phyloP scores from a whole-genome alignment of 306 rosid genomes.

The Castanea crenata region DNA sequence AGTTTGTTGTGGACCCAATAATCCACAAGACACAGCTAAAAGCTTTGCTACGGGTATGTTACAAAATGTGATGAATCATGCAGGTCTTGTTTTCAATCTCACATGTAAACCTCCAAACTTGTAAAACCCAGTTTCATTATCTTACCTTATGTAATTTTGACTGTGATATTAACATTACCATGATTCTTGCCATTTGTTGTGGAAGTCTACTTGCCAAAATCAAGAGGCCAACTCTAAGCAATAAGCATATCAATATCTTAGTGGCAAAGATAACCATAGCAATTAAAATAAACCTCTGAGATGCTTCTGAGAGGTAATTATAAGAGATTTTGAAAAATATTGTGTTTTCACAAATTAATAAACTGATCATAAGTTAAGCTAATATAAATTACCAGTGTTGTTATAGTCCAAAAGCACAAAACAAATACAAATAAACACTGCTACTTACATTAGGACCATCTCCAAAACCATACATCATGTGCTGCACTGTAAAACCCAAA shows the following conservation, averaged over 20 bases:
- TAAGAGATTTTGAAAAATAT: background rate
- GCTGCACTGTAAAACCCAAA: slow-evolving; percentile 60
- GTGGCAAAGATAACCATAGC: background rate
- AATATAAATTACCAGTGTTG: background rate
- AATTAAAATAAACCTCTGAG: background rate
- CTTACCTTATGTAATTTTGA: background rate
- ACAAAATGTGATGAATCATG: background rate
- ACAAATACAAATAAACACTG: background rate
- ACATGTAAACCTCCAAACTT: background rate
- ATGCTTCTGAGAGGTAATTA: background rate
- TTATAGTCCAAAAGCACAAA: background rate
- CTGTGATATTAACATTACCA: background rate
- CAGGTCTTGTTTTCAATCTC: background rate
- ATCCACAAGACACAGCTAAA: background rate
- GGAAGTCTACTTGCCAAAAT: background rate
- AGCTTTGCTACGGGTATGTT: background rate
- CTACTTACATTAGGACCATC: slow-evolving; percentile 79
- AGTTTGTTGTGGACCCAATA: background rate
- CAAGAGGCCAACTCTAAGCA: background rate
- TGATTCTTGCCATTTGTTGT: background rate
- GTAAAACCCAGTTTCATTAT: background rate
- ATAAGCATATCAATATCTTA: background rate
- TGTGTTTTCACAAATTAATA: background rate
- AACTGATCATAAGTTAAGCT: background rate
- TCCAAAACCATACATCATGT: slow-evolving; percentile 98